Percentiles rank a stretch among this genome's conserved stretches.
These are phyloP conservation scores for Akanthomyces uredinophilus DNA, from an alignment of 2,329 filamentous ascomycete species.

Conservation along the genomic window DNA sequence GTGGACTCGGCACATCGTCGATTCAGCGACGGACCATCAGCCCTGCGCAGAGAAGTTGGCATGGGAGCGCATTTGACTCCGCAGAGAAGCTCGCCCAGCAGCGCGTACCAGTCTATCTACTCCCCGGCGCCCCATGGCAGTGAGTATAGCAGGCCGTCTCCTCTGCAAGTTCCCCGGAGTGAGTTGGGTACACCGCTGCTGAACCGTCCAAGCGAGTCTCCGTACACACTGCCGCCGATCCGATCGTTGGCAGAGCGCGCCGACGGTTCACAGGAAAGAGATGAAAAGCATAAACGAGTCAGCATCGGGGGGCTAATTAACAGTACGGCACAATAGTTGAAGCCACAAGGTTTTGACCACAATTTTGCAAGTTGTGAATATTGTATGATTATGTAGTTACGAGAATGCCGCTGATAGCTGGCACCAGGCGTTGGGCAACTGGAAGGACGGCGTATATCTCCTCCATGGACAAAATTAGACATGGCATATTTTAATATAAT, in stretches of 20 bases:
- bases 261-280: neutral
- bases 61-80: neutral
- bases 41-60: neutral
- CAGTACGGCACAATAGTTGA: neutral
- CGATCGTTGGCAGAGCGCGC: slow-evolving; percentile 32
- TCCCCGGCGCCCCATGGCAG: slow-evolving; percentile 38
- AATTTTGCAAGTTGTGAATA: neutral
- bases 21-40: slow-evolving; percentile 28
- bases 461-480: neutral
- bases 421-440: neutral
- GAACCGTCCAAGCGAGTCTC: slow-evolving; percentile 25
- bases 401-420: neutral
- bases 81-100: neutral
- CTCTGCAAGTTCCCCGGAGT: slow-evolving; percentile 50
- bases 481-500: neutral
- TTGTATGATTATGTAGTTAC: neutral
- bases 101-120: slow-evolving; percentile 28
- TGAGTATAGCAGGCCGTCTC: slow-evolving; percentile 42
- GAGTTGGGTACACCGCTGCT: slow-evolving; percentile 32
- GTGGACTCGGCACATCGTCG: slow-evolving; percentile 40
- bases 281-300: slow-evolving; percentile 1
- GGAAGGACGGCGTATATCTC: neutral
- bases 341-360: neutral
- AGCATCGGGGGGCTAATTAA: slow-evolving; percentile 16
- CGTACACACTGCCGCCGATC: slow-evolving; percentile 47